These are phyloP conservation scores for Pseudogymnoascus sp. DNA, from an alignment of 2,329 filamentous ascomycete species.

Conservation along the genomic window DNA sequence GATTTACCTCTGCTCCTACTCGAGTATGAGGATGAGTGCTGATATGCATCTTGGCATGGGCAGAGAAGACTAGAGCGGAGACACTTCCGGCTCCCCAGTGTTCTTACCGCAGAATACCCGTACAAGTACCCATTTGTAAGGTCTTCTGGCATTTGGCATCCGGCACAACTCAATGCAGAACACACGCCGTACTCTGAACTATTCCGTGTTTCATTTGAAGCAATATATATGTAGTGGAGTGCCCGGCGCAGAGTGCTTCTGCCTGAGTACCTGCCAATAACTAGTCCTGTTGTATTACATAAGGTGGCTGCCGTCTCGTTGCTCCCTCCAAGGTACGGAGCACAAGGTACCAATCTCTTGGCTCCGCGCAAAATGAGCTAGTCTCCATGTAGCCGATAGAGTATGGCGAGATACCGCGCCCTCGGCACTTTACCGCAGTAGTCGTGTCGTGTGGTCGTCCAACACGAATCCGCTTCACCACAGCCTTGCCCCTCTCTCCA, in stretches of 20 bases:
- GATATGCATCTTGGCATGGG: neutral
- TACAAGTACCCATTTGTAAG: neutral
- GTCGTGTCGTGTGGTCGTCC: neutral
- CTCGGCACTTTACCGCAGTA: neutral
- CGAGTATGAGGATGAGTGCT: neutral
- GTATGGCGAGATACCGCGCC: neutral
- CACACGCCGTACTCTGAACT: neutral
- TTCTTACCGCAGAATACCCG: neutral
- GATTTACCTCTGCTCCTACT: neutral
- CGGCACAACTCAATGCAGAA: neutral
- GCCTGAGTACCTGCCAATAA: neutral
- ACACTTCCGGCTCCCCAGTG: neutral
- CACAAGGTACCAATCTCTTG: neutral
- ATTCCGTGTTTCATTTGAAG: neutral
- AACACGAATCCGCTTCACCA: neutral
- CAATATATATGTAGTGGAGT: neutral
- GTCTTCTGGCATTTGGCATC: neutral
- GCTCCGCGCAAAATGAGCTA: neutral
- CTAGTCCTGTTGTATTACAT: neutral
- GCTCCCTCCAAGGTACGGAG: neutral
- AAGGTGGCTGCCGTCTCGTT: neutral
- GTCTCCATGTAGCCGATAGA: neutral
- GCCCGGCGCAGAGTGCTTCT: neutral
- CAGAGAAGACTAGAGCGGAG: neutral
- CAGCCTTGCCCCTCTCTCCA: neutral